phyloP scores from a whole-genome alignment of 768 basidiomycete species.

The Kwoniella sp. region DNA sequence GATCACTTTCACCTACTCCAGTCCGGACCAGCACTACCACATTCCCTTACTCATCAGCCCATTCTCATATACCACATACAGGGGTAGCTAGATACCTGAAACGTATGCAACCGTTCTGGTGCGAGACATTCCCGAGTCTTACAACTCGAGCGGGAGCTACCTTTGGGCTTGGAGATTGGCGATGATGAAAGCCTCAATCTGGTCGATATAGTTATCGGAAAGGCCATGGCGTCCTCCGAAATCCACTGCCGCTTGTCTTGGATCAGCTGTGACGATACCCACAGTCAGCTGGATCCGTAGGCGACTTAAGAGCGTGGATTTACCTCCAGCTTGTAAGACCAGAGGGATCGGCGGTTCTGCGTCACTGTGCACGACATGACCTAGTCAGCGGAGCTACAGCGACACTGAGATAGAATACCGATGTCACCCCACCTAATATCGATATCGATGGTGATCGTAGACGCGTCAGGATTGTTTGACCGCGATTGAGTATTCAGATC shows the following conservation, averaged over 20 bases:
- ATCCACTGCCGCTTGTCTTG: slow-evolving; percentile 25
- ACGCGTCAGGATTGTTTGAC: not conserved
- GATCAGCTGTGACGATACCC: too few species aligned
- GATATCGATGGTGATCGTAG: slow-evolving; percentile 43
- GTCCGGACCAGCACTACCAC: slow-evolving; percentile 82
- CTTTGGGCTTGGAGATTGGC: slow-evolving; percentile 7
- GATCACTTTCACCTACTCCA: slow-evolving; percentile 76
- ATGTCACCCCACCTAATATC: slow-evolving; percentile 33
- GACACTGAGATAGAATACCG: too few species aligned
- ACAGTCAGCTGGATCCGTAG: not conserved
- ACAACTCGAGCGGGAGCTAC: too few species aligned
- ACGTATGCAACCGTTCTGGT: not conserved
- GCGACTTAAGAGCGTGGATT: not conserved
- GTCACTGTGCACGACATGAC: slow-evolving; percentile 35
- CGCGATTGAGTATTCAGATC: not conserved
- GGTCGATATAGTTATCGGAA: slow-evolving; percentile 46
- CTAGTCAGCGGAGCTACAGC: too few species aligned
- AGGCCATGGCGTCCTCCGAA: slow-evolving; percentile 46
- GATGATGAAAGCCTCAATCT: slow-evolving; percentile 47
- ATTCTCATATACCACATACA: slow-evolving; percentile 86
- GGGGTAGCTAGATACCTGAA: slow-evolving; percentile 65
- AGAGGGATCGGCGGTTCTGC: slow-evolving; percentile 43
- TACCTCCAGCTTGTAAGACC: slow-evolving; percentile 28
- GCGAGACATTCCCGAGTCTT: too few species aligned
- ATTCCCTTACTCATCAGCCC: slow-evolving; percentile 90